Conservation (phyloP, 768 basidiomycete genomes). For the Fistulinella prunicolor region DNA sequence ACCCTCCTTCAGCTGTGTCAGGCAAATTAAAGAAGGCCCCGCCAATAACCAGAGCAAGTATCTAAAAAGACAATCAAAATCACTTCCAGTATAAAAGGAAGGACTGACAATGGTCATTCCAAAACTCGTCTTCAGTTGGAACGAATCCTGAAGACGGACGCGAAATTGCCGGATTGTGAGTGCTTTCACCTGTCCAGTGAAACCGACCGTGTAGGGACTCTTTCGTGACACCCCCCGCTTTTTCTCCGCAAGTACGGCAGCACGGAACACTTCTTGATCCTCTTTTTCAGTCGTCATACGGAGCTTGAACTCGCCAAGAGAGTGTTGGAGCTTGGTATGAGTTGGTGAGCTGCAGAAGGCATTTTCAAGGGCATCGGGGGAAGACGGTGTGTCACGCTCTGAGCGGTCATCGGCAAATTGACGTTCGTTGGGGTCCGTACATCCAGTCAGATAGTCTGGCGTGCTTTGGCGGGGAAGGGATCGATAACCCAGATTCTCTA, state of each 20-base stretch:
- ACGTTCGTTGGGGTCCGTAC: slow-evolving; percentile 84
- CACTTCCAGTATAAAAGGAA: background rate
- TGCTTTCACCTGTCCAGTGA: slow-evolving; percentile 68
- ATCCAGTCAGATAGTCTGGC: slow-evolving; percentile 81
- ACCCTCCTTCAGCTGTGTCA: slow-evolving; percentile 71
- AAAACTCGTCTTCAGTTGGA: slow-evolving; percentile 74
- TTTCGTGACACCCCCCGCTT: slow-evolving; percentile 71
- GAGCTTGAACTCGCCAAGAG: slow-evolving; percentile 54
- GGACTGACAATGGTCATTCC: slow-evolving; percentile 54
- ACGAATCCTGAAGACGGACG: slow-evolving; percentile 69
- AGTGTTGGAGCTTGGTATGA: slow-evolving; percentile 40
- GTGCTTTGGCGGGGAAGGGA: slow-evolving; percentile 80
- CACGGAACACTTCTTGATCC: slow-evolving; percentile 75
- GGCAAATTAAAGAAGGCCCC: slow-evolving; percentile 74
- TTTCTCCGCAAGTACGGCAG: slow-evolving; percentile 74
- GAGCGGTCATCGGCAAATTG: slow-evolving; percentile 66
- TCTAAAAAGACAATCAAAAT: slow-evolving; percentile 5
- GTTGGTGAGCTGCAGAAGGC: slow-evolving; percentile 55
- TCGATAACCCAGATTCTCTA: slow-evolving; percentile 70
- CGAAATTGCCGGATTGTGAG: slow-evolving; percentile 73
- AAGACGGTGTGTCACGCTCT: slow-evolving; percentile 52
- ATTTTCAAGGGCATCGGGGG: slow-evolving; percentile 63
- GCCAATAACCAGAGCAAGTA: slow-evolving; percentile 58
- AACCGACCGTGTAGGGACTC: slow-evolving; percentile 82
- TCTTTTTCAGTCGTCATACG: slow-evolving; percentile 56